Base-by-base conservation (phyloP, 2,329 filamentous ascomycete species). In the Exserohilum rostratum region DNA sequence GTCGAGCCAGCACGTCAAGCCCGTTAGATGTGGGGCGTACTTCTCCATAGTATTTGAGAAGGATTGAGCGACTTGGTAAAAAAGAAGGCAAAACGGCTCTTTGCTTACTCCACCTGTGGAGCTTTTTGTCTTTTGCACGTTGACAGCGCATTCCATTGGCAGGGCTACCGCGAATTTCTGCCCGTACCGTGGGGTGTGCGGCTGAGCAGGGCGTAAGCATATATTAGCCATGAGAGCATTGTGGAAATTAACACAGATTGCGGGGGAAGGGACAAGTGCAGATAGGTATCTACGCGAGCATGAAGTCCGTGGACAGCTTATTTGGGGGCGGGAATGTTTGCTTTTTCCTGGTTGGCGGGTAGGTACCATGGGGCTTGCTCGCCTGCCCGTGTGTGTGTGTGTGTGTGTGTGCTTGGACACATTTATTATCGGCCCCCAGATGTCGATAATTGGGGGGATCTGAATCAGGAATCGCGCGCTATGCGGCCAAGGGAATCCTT, bases 21-120 rank as follows among this genome's bases (percentile, higher is more conserved):
- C 15, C 25, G 22, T 25, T 25, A 7, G 25, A 15, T 33, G 33
- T 18, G 17, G 33, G 15, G 33, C 33, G 7, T n/a, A 7, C 39
- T 17, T 18, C 10, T 15, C 11, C 25, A n/a, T 30, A 17, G 3
- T 13, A n/a, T 42, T 25, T 49, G 50, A 53, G 45, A 53, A 53
- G 46, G 17, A 49, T 49, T 49, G 45, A 49, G 45, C 25, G 18
- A 44, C 17, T 44, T 53, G 9, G 17, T 18, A 15, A 12, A 9
- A 20, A 18, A 31, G 12, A 13, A n/a, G 6, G 13, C 9, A 17
- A 15, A 29, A 15, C 5, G 18, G 13, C n/a, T 11, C 3, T 7
- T 34, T 31, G 11, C 18, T 3, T 20, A 30, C 18, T 30, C 38
- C 31, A 43, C 37, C 9, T 31, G 27, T 34, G 5, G 20, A 46